These are phyloP conservation scores for Articulospora tetracladia DNA, from an alignment of 495 filamentous ascomycete genomes.

Conservation along the genomic window DNA sequence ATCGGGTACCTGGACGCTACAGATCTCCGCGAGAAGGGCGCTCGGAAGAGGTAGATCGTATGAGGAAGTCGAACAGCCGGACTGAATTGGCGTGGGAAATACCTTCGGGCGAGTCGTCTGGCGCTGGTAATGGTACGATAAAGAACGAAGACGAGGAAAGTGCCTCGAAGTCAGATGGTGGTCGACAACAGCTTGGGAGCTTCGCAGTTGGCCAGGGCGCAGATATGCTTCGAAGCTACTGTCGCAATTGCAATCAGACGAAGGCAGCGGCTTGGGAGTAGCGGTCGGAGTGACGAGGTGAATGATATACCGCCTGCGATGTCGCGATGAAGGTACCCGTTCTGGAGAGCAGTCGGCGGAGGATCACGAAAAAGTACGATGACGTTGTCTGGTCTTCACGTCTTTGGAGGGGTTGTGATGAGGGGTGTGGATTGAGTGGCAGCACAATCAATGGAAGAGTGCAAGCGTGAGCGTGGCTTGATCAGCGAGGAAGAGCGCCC, in stretches of 20 bases:
- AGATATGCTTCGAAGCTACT: not conserved
- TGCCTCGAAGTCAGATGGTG: too few species aligned
- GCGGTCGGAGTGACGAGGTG: not conserved
- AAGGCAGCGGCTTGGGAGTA: too few species aligned
- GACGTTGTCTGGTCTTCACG: not conserved
- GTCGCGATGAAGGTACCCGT: too few species aligned
- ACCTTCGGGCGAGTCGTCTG: not conserved
- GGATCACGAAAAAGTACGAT: not conserved
- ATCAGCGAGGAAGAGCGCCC: not conserved
- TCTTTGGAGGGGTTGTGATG: not conserved
- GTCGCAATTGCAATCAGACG: too few species aligned
- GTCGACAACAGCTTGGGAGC: not conserved
- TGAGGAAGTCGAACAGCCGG: not conserved
- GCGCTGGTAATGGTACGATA: too few species aligned
- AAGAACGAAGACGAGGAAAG: too few species aligned
- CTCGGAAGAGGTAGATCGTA: not conserved
- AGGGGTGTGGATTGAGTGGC: not conserved
- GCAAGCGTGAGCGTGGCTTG: not conserved
- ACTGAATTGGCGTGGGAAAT: not conserved
- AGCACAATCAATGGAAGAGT: too few species aligned
- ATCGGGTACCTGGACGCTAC: not conserved
- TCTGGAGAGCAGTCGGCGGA: too few species aligned
- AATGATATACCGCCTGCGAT: not conserved
- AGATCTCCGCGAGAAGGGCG: not conserved
- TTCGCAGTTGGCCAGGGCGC: not conserved